Evolutionary conservation across 805 yeast species (phyloP), one percentile per base, ranked within the genome.

Genomic region (Pichia paraexigua): DNA sequence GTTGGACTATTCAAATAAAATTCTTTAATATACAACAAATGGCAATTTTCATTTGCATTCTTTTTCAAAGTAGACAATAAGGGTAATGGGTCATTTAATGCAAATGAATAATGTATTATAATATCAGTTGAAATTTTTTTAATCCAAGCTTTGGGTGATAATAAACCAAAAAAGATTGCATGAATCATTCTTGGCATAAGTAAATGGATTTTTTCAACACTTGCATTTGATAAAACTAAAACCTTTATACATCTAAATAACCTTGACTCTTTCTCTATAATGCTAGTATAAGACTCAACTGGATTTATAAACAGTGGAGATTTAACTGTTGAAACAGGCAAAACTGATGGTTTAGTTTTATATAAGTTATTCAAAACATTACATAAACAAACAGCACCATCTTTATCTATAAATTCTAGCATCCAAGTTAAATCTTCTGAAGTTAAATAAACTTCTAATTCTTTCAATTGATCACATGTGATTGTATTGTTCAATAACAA

Each of bases 381-480:
- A 30, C 94, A 85, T 52, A 94, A 75, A 0, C 95, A 91, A 5
- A 87, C 80, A 53, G 88, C 96, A 41, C 99, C 99, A 67, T 92
- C 97, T 47, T 82, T 77, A 52, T 80, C 83, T 20, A 94, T 74
- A 61, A 94, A 94, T 24, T 74, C 78, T 52, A 83, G 78, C 1
- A 91, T 96, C 99, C 99, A 94, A 39, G 72, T 77, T 37, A 69
- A 54, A 43, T 68, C 69, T 63, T 92, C 98, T 0, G 98, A 89
- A 56, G 98, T 80, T 43, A 92, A 72, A 45, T 96, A 88, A 7
- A 94, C 96, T 86, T 94, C 88, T 48, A 94, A 74, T 58, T 87
- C 87, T 41, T 85, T 87, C 56, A 92, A 71, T 64, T 91, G 88
- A 48, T 79, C 80, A 5, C 80, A 70, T 1, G 86, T 73, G 49